Evolutionary conservation across 345 rosid genomes (phyloP), one percentile per base, ranked within the genome.

Genomic region (Eucalyptus shirleyi): DNA sequence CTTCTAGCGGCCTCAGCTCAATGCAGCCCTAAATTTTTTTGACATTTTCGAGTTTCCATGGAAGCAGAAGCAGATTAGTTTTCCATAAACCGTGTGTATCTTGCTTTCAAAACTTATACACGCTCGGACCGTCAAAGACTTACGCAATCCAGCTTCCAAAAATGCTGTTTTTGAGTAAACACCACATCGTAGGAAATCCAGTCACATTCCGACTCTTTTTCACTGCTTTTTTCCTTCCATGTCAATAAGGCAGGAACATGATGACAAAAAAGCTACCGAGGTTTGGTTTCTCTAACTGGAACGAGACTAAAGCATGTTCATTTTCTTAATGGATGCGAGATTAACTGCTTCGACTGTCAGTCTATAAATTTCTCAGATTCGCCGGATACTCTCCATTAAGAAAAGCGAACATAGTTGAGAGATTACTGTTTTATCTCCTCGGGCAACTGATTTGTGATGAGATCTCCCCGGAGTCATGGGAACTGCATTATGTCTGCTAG

Each of bases 401-500:
- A 77, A 77, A 77, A 37, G 83, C 3, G 9, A 77, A 77, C 23
- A 42, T 17, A 88, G 56, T 42, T 28, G 59, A 88, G 67, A 11
- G 34, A 55, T 89, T 82, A 59, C 90, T 21, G 87, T 89, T 86
- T 87, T 91, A 23, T 90, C 81, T 88, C 91, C 88, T 55, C 42
- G 89, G 62, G 65, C 85, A 83, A 87, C 62, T 69, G 93, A 67
- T 91, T 89, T 86, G 47, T 42, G 69, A 81, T 87, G 89, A 42
- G 92, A 87, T 89, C 91, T 89, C 88, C 87, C 91, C 32, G 91
- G 89, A 88, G 90, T 89, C 56, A 32, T 42, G 88, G 93, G 89
- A 88, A 69, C 60, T 5, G 87, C 80, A 50, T 80, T 89, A 50
- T 77, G 80, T 42, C 59, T 8, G 23, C 88, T 34, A 88, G 88